Evolutionary conservation across 331 rosid genomes (phyloP), one percentile per base, ranked within the genome.

Genomic region (Spiraea crenata): DNA sequence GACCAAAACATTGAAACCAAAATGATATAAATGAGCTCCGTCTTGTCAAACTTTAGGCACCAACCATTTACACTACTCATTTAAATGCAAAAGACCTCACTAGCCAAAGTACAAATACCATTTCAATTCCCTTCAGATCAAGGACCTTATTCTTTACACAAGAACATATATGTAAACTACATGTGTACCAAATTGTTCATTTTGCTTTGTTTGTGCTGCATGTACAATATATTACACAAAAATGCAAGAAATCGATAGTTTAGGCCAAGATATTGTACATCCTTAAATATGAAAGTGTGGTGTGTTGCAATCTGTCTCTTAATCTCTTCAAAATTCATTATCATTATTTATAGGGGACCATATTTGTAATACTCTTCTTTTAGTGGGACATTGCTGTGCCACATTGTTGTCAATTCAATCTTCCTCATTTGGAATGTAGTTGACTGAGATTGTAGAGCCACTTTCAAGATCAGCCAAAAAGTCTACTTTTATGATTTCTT

Each of bases 401-500:
- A 6, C 20, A 14, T 67, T 50, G 20, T 35, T 52, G 49, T 25
- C 31, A 38, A 10, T 52, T 25, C 31, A 38, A 10, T 52, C 51
- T 64, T 67, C 59, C 48, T 67, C 38, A 37, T 50, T 1, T 5
- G 17, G 72, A 19, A 37, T 17, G n/a, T 11, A 17, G 48, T 9
- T 14, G 35, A 49, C 37, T 49, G 3, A 4, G 63, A 54, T 17
- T 54, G 20, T 20, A 69, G 8, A n/a, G 34, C 7, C 40, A 8
- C 52, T 54, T 42, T 7, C 31, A 25, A n/a, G 41, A n/a, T 54
- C 16, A 3, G 9, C 56, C 12, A 40, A 31, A 63, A 73, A 42
- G 71, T 73, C 77, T 9, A 64, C 40, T 34, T 63, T 54, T 73
- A 40, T 52, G 38, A 52, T 74, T 25, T 57, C 45, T 57, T 58